Conservation (phyloP, 306 rosid genomes). For the Neltuma alba region DNA sequence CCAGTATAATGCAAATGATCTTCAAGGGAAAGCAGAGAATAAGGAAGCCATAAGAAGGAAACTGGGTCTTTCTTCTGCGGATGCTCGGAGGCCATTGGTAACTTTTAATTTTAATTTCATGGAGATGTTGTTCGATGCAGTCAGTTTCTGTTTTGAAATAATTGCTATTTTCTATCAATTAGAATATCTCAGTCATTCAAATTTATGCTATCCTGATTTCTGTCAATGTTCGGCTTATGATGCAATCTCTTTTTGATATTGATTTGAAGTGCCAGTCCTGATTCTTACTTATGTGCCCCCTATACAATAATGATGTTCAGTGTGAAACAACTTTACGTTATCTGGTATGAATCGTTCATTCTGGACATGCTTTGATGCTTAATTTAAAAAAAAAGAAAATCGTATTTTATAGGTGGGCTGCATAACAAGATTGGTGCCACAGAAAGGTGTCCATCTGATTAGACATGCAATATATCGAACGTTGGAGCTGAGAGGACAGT, state of each 20-base stretch:
- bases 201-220: background rate
- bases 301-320: constrained; percentile 5
- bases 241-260: constrained; percentile 10
- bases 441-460: constrained; percentile 95
- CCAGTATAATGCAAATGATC: constrained; percentile 82
- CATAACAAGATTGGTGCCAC: constrained; percentile 98
- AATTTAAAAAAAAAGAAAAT: too few species aligned
- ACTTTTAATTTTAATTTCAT: constrained; percentile 36
- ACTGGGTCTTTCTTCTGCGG: constrained; percentile 70
- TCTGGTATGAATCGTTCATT: constrained; percentile 31
- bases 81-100: constrained; percentile 86
- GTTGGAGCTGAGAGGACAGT: constrained; percentile 90
- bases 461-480: constrained; percentile 92
- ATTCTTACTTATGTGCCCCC: constrained; percentile 3
- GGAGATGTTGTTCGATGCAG: constrained; percentile 25
- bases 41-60: constrained; percentile 80
- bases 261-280: constrained; percentile 23
- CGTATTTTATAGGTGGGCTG: constrained; percentile 71
- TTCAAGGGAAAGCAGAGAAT: constrained; percentile 82
- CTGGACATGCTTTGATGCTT: constrained; percentile 21
- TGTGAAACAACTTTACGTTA: constrained; percentile 24
- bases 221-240: background rate
- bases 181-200: constrained; percentile 22
- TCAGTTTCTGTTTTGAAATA: constrained; percentile 2
- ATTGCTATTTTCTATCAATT: background rate